Base-by-base conservation (phyloP, 495 filamentous ascomycete genomes). In the Massariosphaeria phaeospora region DNA sequence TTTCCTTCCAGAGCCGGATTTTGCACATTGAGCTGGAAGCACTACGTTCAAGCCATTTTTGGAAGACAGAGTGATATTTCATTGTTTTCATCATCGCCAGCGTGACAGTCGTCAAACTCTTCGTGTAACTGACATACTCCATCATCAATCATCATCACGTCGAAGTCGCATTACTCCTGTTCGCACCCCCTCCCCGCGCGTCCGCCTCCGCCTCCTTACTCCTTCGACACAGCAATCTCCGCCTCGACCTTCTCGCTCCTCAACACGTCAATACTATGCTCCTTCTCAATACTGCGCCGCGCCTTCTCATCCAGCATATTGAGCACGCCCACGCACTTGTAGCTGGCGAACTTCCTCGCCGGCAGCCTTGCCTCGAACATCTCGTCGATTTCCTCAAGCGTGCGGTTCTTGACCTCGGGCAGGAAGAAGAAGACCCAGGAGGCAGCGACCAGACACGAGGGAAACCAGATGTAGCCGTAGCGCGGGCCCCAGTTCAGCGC, bases 391-490 rank as follows among this genome's bases (percentile, higher is more conserved):
- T 76, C 73, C 41, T 79, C 79, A 8, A 79, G 56, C 0, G 72
- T 75, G 13, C 76, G 70, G 21, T 71, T 73, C 58, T 78, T 79
- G 53, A 75, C 74, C 62, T 81, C 78, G 1, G 78, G 78, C 36
- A 80, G 56, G 66, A 71, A 78, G 49, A 78, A 73, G 49, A 61
- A 61, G 8, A 61, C 68, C 67, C 75, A 79, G 4, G 66, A 49
- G 2, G 71, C 74, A 10, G 74, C 67, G 38, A 72, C 35, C 10
- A 69, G 36, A 49, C 67, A 75, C 3, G 66, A 66, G 7, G 73
- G 75, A 8, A 72, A 69, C 70, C 70, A 75, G 48, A 81, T 82
- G 62, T 77, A 82, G 0, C 77, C 77, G 34, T 79, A 80, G 43
- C 73, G 74, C 9, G 76, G 75, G 1, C 79, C 78, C 79, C 78